Conservation (phyloP, 164 flowering plant species). For the Vitis rupestris region DNA sequence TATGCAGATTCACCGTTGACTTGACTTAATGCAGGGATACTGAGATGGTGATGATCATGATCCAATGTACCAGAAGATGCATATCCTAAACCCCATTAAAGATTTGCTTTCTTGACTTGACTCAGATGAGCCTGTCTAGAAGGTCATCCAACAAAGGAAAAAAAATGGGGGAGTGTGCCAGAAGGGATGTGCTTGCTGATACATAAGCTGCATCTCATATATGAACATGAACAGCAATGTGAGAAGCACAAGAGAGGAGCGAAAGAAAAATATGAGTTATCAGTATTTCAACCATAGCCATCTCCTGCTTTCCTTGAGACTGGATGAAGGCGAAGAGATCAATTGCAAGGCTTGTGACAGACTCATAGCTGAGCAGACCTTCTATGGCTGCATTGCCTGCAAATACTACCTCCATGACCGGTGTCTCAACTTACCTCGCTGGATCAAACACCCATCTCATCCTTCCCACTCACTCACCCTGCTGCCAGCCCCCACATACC, state of each 20-base stretch:
- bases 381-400: slow-evolving; percentile 9
- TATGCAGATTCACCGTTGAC: no score
- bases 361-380: slow-evolving; percentile 1
- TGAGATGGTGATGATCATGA: no score
- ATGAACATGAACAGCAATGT: background rate
- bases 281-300: slow-evolving; percentile 13
- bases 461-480: slow-evolving; percentile 8
- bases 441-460: slow-evolving; percentile 3
- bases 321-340: background rate
- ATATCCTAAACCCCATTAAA: no score
- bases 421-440: slow-evolving; percentile 2
- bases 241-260: slow-evolving; percentile 1
- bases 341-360: background rate
- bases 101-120: no score
- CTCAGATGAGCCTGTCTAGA: no score
- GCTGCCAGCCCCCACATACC: slow-evolving; percentile 1
- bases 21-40: no score
- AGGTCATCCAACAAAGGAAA: no score
- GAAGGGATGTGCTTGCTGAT: no score
- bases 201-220: background rate
- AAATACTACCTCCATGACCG: slow-evolving; percentile 11
- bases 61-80: no score
- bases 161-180: no score
- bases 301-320: background rate
- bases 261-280: slow-evolving; percentile 2